Base-by-base conservation (phyloP, 768 basidiomycete species). In the Rhizopogon vulgaris region DNA sequence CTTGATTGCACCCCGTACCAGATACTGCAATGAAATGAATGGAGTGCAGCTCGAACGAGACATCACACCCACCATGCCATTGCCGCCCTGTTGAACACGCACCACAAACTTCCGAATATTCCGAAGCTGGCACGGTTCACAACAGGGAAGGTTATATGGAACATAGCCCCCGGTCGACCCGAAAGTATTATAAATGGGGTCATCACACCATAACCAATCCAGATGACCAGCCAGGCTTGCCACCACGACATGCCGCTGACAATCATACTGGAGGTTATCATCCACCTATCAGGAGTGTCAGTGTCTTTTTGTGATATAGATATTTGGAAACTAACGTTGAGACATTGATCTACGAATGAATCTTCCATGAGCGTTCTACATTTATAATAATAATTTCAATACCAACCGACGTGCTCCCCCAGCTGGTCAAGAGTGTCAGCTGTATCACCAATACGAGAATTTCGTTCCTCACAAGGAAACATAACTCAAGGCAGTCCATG, bases 201-300 rank as follows among this genome's bases (percentile, higher is more conserved):
- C 15, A 79, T 77, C 50, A 82, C 56, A 1, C 61, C 79, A 66
- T 74, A 83, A 38, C 73, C 79, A 30, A 84, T 55, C 82, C 80
- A 83, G n/a, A 84, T 81, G 51, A 78, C 84, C 51, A 88, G 73
- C 83, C 86, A 85, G 9, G 87, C 82, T 66, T 87, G 83, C 84
- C 85, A 87, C 85, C 84, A 86, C 0, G 80, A 82, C 7, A 87
- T 73, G 10, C 82, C 82, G 10, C 79, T 68, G 54, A 81, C 77
- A 18, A 84, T 72, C 84, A 85, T 84, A 2, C 80, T 78, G 32
- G 80, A 83, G 0, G 73, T 80, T 55, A 85, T 83, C 82, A 82
- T 82, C 83, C 82, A 84, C 52, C 80, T 84, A 14, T 45, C 45
- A 15, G 18, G 14, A n/a, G 51, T 49, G 24, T 52, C 27, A 42